Conservation (phyloP, 768 basidiomycete genomes). For the Lactarius akahatsu region DNA sequence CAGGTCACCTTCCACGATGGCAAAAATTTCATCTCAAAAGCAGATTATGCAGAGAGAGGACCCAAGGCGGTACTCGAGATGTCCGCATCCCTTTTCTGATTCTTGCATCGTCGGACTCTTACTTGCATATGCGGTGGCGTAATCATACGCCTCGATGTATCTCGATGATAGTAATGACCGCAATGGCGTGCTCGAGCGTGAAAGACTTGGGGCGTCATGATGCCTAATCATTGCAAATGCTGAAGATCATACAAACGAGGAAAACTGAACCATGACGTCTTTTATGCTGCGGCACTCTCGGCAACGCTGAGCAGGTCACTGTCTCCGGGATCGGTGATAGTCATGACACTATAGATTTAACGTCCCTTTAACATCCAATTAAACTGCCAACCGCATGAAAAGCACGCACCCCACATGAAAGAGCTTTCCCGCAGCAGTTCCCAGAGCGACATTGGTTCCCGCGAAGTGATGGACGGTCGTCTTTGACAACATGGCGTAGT, state of each 20-base stretch:
- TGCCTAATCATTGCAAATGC: constrained; percentile 27
- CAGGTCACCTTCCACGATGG: constrained; percentile 78
- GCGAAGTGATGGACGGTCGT: constrained; percentile 97
- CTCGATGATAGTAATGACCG: constrained; percentile 1
- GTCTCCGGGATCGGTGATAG: constrained; percentile 93
- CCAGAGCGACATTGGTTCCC: constrained; percentile 96
- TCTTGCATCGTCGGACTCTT: not conserved
- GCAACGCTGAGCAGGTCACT: constrained; percentile 90
- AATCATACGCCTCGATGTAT: not conserved
- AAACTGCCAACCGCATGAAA: constrained; percentile 8
- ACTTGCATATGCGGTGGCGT: constrained; percentile 2
- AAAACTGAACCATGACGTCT: constrained; percentile 23
- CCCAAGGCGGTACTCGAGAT: constrained; percentile 75
- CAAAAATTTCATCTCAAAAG: constrained; percentile 75
- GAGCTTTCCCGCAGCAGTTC: constrained; percentile 97
- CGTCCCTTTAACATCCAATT: not conserved
- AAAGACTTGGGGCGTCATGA: constrained; percentile 21
- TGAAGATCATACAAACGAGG: constrained; percentile 25
- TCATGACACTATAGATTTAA: constrained; percentile 76
- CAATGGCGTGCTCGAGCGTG: not conserved
- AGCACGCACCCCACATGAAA: constrained; percentile 89
- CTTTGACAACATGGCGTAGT: constrained; percentile 99
- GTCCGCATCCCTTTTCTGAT: constrained; percentile 67
- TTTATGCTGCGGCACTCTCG: constrained; percentile 66
- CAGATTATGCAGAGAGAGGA: constrained; percentile 70